Base-by-base conservation (phyloP, 495 filamentous ascomycete species). In the Lasiosphaeris hirsuta region DNA sequence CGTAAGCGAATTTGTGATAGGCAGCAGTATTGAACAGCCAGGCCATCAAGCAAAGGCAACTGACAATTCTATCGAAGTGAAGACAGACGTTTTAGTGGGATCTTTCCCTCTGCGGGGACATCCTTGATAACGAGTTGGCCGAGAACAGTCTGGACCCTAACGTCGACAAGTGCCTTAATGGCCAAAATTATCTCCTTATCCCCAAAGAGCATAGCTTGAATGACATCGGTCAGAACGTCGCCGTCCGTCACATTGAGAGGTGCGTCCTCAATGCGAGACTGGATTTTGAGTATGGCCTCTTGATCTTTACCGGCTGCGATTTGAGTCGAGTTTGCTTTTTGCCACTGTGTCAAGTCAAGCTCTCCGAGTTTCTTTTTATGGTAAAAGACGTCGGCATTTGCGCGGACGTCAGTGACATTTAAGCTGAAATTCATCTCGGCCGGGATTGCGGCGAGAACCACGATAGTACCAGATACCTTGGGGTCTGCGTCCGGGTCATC, bases 361-460 rank as follows among this genome's bases (percentile, higher is more conserved):
- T 82, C 73, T 11, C 94, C 94, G 50, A 98, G 81, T 64, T 88
- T 87, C 43, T 84, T 73, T 13, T 78, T 78, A 45, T 86, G 74
- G 66, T 96, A 96, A 54, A 77, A 90, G 1, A 97, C 85, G 62
- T 92, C 84, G 6, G 92, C 86, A 41, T 78, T 80, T 6, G 93
- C 90, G 33, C 84, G 82, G 37, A 97, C 83, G 44, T 74, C 77
- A 18, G 81, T 83, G 54, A 97, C 90, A 57, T 89, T 80, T 43
- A 98, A 69, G 11, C 80, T 76, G 63, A 98, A 86, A 60, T 92
- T 89, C 82, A 97, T 87, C 68, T 96, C 86, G 18, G 90, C 76
- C 0, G 94, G 94, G 17, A 97, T 67, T 15, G 68, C 82, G 19
- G 95, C 84, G 2, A 89, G 72, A 14, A 89, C 92, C 55, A 89